Base-by-base conservation (phyloP, 1,139 yeast species). In the Spathaspora sp. region DNA sequence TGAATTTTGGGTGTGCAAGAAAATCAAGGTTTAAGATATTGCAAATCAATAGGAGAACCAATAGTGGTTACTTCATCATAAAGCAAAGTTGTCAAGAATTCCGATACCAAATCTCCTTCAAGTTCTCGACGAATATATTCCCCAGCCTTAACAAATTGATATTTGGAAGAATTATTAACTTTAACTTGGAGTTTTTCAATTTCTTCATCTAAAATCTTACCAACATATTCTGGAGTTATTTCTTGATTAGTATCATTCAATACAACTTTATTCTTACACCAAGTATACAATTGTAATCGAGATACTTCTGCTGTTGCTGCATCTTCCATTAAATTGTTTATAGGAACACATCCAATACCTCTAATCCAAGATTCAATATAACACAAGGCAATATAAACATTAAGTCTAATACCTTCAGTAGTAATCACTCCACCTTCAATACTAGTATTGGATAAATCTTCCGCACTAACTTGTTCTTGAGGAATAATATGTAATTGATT, bases 221-320 rank as follows among this genome's bases (percentile, higher is more conserved):
- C 59, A 39, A 84, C 81, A 58, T 80, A 83, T 41, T 76, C 80
- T 59, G 81, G 76, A 57, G 86, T 78, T 50, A 86, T 75, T 46
- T 66, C 70, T 48, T 71, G 76, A 56, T 86, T 86, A 53, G 76
- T 76, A 54, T 78, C 80, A 43, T 90, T 84, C 55, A 67, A 68
- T 45, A 64, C 66, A 46, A 81, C 82, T 47, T 84, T 83, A 64
- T 86, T 91, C 55, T 82, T 82, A 52, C 85, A 89, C 93, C 93
- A 86, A 66, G 86, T 90, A 81, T 87, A 83, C 57, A 86, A 77
- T 68, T 85, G 90, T 36, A 89, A 80, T 66, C 95, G 82, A 29
- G 91, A 85, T 37, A 86, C 93, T 67, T 86, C 95, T 45, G 93
- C 93, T 48, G 93, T 86, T 43, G 93, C 93, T 46, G 93, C 93